Conservation (phyloP, 176 grass and related monocot genomes). For the Avena sativa region DNA sequence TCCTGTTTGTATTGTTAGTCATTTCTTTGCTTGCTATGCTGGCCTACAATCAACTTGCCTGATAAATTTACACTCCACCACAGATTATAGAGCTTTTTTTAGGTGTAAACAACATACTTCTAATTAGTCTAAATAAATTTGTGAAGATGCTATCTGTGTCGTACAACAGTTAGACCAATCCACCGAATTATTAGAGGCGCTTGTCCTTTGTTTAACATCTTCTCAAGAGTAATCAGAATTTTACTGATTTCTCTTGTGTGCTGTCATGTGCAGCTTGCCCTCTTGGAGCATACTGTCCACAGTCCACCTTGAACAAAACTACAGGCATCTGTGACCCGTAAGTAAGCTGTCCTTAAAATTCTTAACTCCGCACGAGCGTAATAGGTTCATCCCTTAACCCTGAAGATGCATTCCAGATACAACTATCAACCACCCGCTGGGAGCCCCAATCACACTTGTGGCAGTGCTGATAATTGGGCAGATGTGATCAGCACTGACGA, state of each 20-base stretch:
- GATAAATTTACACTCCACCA: neutral
- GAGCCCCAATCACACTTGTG: constrained; percentile 85
- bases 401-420: constrained; percentile 57
- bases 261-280: constrained; percentile 73
- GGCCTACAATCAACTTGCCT: neutral
- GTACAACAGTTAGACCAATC: neutral
- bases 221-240: neutral
- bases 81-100: neutral
- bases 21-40: neutral
- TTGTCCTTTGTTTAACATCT: neutral
- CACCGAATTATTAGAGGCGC: neutral
- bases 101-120: neutral
- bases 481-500: constrained; percentile 70
- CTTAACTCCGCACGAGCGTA: neutral
- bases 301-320: constrained; percentile 67
- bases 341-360: constrained; percentile 34
- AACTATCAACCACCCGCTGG: constrained; percentile 85
- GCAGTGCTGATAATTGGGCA: constrained; percentile 80
- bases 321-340: constrained; percentile 93
- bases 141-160: neutral
- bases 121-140: neutral
- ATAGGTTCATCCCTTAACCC: neutral
- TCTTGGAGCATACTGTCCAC: constrained; percentile 87
- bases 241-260: neutral
- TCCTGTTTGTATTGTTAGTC: neutral